Percentiles rank a stretch among this genome's conserved stretches.
These are phyloP conservation scores for Eimeria sp. DNA, from an alignment of 169 alveolate genomes.

Conservation along the genomic window DNA sequence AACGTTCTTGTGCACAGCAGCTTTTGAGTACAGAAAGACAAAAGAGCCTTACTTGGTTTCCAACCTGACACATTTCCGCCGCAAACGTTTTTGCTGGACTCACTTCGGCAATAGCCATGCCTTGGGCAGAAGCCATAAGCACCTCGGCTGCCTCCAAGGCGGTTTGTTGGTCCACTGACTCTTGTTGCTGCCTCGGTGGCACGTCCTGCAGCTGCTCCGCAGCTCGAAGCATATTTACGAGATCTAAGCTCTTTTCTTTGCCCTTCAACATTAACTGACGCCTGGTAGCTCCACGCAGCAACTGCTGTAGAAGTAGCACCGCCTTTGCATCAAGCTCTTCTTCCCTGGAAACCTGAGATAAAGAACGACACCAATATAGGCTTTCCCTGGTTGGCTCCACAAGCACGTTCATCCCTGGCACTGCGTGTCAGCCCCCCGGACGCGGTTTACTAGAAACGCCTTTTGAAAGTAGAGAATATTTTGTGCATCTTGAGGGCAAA, in stretches of 20 bases:
- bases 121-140: conserved; percentile 77
- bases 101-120: conserved; percentile 69
- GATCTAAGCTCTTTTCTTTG: conserved; percentile 93
- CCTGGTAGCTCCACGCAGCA: conserved; percentile 95
- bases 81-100: background rate
- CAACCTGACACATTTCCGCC: background rate
- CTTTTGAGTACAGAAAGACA: background rate
- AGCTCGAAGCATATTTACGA: conserved; percentile 92
- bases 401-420: background rate
- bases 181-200: conserved; percentile 84
- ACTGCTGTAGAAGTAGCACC: conserved; percentile 92
- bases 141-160: conserved; percentile 66
- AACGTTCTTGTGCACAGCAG: background rate
- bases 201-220: conserved; percentile 93
- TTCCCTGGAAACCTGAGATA: conserved; percentile 76
- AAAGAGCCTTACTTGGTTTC: background rate
- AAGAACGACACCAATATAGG: background rate
- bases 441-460: no score
- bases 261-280: conserved; percentile 96
- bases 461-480: background rate
- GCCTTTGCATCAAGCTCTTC: conserved; percentile 89
- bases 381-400: background rate
- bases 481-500: background rate
- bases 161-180: background rate
- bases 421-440: background rate